Evolutionary conservation across 2,329 filamentous ascomycete species (phyloP).

Genomic region (Alternaria angustiovoidea): DNA sequence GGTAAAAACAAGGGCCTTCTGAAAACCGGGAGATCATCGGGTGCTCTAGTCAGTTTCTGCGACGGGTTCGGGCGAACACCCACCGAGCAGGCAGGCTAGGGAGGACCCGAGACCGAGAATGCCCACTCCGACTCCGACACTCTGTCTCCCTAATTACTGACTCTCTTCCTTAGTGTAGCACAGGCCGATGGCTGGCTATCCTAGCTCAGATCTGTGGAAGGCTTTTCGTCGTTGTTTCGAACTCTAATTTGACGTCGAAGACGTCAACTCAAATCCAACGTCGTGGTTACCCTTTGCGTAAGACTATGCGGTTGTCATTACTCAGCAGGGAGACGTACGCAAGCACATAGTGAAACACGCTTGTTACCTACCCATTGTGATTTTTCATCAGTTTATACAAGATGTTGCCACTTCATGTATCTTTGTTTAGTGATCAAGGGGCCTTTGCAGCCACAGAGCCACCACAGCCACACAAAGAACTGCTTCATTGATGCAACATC

Average conservation of each 20-base stretch:
- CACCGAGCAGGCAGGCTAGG: constrained; percentile 12
- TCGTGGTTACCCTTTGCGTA: background rate
- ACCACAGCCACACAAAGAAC: background rate
- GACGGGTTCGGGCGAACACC: constrained; percentile 10
- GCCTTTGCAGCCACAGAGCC: constrained; percentile 2
- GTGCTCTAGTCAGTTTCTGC: constrained; percentile 8
- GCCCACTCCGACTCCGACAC: constrained; percentile 1
- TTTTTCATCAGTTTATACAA: background rate
- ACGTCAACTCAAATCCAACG: background rate
- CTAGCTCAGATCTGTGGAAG: constrained; percentile 4
- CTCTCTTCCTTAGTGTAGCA: constrained; percentile 9
- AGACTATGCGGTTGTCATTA: background rate
- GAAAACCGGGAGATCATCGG: constrained; percentile 7
- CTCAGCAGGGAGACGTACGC: background rate
- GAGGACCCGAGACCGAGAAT: background rate
- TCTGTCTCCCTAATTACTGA: constrained; percentile 3
- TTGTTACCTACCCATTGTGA: background rate
- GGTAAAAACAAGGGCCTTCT: constrained; percentile 9
- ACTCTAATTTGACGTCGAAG: constrained; percentile 1
- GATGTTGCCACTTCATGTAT: background rate
- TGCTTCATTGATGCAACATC: background rate
- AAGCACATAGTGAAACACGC: background rate
- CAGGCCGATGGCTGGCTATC: constrained; percentile 9
- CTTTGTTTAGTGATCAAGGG: constrained; percentile 2
- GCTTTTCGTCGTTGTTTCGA: constrained; percentile 1